phyloP scores from a whole-genome alignment of 805 yeast species.

The Saturnispora halmiae region DNA sequence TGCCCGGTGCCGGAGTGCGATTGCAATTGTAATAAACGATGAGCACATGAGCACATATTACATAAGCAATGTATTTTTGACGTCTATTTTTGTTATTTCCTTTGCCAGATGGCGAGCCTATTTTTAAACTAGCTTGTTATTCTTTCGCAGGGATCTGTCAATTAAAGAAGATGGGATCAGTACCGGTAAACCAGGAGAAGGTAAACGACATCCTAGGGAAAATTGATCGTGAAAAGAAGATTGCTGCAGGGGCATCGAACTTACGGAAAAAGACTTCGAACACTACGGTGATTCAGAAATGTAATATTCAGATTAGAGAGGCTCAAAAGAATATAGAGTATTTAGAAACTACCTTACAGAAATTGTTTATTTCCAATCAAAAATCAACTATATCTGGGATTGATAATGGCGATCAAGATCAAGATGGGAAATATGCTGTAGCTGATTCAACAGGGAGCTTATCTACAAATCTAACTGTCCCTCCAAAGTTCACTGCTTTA shows the following conservation, averaged over 20 bases:
- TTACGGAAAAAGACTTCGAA: constrained; percentile 73
- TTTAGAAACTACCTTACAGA: constrained; percentile 65
- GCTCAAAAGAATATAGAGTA: constrained; percentile 88
- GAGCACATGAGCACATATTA: constrained; percentile 6
- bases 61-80: not conserved
- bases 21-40: constrained; percentile 56
- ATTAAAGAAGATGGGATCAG: constrained; percentile 14
- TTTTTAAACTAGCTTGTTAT: not conserved
- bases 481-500: constrained; percentile 52
- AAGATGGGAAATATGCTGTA: too few species aligned
- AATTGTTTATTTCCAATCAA: constrained; percentile 34
- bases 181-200: constrained; percentile 27
- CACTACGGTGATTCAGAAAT: constrained; percentile 75
- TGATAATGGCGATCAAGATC: too few species aligned
- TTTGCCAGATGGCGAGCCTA: not conserved
- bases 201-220: constrained; percentile 67
- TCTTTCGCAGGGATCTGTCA: not conserved
- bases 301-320: constrained; percentile 84
- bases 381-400: too few species aligned
- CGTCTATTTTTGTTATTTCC: not conserved
- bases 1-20: constrained; percentile 94
- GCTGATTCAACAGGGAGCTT: too few species aligned
- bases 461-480: too few species aligned
- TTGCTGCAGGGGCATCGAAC: constrained; percentile 79
- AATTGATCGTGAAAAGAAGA: constrained; percentile 80